Percentiles rank a stretch among this genome's conserved stretches.
phyloP scores from a whole-genome alignment of 306 rosid genomes.

The Inga laurina region DNA sequence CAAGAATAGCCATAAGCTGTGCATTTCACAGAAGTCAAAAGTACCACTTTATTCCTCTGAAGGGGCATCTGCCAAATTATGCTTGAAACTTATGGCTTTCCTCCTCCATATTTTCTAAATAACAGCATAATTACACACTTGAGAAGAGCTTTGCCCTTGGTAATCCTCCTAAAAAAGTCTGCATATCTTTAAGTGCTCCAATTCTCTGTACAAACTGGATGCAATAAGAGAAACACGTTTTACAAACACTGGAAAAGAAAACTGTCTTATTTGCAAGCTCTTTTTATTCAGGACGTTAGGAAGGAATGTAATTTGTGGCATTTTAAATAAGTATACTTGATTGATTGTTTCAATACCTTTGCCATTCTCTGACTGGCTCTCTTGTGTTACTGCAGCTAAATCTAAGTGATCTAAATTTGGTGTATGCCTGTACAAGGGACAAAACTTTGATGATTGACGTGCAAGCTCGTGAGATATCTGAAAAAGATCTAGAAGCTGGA shows the following conservation, averaged over 20 bases:
- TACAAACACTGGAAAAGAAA: not conserved
- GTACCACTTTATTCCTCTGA: not conserved
- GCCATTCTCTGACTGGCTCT: slow-evolving; percentile 29
- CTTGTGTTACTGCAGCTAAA: slow-evolving; percentile 65
- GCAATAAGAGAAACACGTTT: not conserved
- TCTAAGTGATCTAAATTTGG: slow-evolving; percentile 89
- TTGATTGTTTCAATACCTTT: slow-evolving; percentile 23
- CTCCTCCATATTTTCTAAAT: not conserved
- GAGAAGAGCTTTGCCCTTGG: not conserved
- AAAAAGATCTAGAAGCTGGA: slow-evolving; percentile 88
- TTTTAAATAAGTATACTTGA: not conserved
- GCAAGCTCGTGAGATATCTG: slow-evolving; percentile 93
- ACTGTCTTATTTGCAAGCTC: slow-evolving; percentile 9
- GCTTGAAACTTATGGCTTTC: not conserved
- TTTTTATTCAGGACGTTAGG: not conserved
- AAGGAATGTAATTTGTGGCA: slow-evolving; percentile 3
- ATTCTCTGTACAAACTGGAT: not conserved
- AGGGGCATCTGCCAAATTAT: not conserved
- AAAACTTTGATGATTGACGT: slow-evolving; percentile 97
- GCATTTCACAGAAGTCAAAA: not conserved
- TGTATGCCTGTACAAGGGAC: slow-evolving; percentile 94
- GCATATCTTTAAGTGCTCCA: not conserved
- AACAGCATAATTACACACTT: not conserved
- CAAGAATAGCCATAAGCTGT: not conserved
- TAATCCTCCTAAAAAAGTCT: not conserved